phyloP scores from a whole-genome alignment of 805 yeast genomes.

The Zygosaccharomyces gambellarensis region DNA sequence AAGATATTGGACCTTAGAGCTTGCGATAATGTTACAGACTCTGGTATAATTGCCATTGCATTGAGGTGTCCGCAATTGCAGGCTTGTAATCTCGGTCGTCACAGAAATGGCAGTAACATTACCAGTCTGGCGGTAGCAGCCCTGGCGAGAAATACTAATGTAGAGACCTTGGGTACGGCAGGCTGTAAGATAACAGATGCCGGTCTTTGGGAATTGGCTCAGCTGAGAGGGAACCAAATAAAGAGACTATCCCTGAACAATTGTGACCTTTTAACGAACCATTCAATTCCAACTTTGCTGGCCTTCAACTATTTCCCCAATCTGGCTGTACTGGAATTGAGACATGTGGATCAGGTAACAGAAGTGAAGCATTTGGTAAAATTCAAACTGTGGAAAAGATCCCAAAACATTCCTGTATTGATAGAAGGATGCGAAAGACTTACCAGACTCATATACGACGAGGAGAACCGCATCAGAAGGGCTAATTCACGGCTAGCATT shows the following conservation, averaged over 20 bases:
- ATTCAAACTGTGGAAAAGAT: conserved; percentile 53
- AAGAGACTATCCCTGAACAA: conserved; percentile 71
- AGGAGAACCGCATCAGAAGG: conserved; percentile 55
- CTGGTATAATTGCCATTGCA: conserved; percentile 67
- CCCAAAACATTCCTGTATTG: conserved; percentile 46
- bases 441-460: conserved; percentile 52
- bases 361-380: conserved; percentile 61
- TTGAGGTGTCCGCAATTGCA: conserved; percentile 51
- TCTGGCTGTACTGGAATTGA: conserved; percentile 70
- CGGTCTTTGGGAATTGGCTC: conserved; percentile 74
- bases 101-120: conserved; percentile 57
- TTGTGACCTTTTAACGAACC: conserved; percentile 56
- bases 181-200: conserved; percentile 80
- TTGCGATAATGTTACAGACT: conserved; percentile 71
- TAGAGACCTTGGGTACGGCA: conserved; percentile 77
- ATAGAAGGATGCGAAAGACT: conserved; percentile 76
- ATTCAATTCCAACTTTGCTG: conserved; percentile 49
- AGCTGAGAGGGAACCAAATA: conserved; percentile 44
- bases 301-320: conserved; percentile 46
- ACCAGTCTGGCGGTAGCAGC: conserved; percentile 64
- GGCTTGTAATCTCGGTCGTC: conserved; percentile 76
- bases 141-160: conserved; percentile 51
- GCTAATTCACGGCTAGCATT: conserved; percentile 53
- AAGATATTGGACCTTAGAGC: conserved; percentile 74
- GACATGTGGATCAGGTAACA: conserved; percentile 54